phyloP scores from a whole-genome alignment of 2,329 filamentous ascomycete genomes.

The Fusarium sp. region DNA sequence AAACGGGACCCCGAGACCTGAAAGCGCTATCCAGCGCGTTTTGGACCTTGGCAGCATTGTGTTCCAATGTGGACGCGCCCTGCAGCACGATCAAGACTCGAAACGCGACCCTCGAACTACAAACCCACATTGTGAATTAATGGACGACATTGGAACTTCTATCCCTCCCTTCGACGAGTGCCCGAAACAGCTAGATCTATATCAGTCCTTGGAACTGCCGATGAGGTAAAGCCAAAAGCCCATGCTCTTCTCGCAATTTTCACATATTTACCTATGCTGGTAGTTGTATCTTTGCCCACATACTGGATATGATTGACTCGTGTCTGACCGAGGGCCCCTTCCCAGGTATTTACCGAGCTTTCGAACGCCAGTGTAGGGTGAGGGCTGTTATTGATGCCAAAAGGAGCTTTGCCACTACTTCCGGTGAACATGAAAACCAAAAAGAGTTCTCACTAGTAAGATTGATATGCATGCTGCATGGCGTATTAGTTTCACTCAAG shows the following conservation, averaged over 20 bases:
- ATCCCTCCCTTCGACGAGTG: neutral
- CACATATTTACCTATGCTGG: rapidly evolving
- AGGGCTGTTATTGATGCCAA: rapidly evolving
- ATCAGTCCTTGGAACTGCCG: rapidly evolving
- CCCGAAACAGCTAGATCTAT: rapidly evolving
- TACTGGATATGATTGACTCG: neutral
- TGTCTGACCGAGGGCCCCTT: too few relatives aligned
- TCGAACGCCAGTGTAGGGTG: rapidly evolving
- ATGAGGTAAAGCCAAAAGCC: neutral
- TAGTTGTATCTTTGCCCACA: neutral
- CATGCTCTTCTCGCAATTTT: too few relatives aligned
- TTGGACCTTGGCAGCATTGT: neutral
- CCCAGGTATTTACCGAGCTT: neutral
- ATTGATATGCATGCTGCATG: neutral
- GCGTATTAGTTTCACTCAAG: neutral
- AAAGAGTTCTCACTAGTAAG: neutral
- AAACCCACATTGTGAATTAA: neutral
- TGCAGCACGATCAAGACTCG: neutral
- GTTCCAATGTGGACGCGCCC: neutral
- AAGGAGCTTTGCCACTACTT: neutral
- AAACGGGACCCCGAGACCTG: neutral
- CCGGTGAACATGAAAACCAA: rapidly evolving
- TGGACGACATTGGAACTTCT: rapidly evolving
- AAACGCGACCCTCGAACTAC: neutral
- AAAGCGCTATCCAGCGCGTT: rapidly evolving